Evolutionary conservation across 1,284 basidiomycete genomes (phyloP), one percentile per base, ranked within the genome.

Genomic region (Porodaedalea pini): DNA sequence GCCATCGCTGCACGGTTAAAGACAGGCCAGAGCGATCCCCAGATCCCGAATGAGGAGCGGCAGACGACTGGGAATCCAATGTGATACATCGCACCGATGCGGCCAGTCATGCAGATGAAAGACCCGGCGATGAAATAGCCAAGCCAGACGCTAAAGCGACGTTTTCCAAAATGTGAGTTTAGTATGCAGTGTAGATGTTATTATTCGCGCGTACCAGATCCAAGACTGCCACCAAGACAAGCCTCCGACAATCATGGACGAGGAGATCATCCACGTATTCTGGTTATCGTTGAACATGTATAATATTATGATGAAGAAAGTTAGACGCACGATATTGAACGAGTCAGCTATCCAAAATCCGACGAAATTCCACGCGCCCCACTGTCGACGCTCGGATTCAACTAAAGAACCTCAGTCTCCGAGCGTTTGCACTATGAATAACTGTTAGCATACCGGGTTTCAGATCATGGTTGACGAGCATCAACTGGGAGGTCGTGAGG

Each of bases 221-320:
- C 86, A 89, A 10, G 88, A 84, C 68, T 90, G 87, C 88, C 88
- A 92, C 88, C 88, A 92, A 0, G 82, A 85, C 23, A 92, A 76
- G 2, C 88, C 88, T 8, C 84, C 73, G 56, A 84, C 80, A 43
- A 88, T 82, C 86, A 91, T 89, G 4, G 85, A 85, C 15, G 84
- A 86, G 0, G 78, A 83, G 61, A 88, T 87, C 83, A 86, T 85
- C 85, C 83, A 88, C 61, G 59, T 60, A 25, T 60, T 60, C 84
- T 86, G 57, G 2, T 31, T 7, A 50, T 61, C 36, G 40, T 7
- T 52, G 27, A 52, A 58, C 36, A 62, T 57, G 21, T 41, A 17
- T 51, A 27, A 50, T 41, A 11, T 40, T n/a, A 51, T 17, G 29
- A 34, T 54, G 45, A 54, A 53, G 54, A 45, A 51, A 57, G 40